Conservation (phyloP, 2,329 filamentous ascomycete species). For the Emericellopsis atlantica region DNA sequence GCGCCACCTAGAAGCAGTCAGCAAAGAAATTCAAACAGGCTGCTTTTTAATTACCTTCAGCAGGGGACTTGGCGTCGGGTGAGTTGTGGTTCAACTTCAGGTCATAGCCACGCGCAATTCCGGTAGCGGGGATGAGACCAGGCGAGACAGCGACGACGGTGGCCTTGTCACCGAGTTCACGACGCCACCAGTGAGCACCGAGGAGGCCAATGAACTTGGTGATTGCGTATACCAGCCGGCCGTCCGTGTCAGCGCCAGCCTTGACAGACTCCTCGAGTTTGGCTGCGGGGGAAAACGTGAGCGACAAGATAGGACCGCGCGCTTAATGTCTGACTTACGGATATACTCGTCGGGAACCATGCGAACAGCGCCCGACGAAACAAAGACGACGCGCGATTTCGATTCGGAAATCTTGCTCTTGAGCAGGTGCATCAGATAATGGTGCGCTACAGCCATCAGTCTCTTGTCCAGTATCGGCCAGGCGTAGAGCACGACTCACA, state of each 20-base stretch:
- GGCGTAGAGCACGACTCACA: conserved; percentile 18
- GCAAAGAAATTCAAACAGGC: neutral
- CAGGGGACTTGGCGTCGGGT: conserved; percentile 33
- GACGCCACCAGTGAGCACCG: conserved; percentile 42
- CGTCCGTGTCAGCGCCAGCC: conserved; percentile 20
- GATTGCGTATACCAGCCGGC: conserved; percentile 20
- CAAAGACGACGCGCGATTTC: conserved; percentile 32
- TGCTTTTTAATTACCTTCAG: conserved; percentile 23
- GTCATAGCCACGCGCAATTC: conserved; percentile 19
- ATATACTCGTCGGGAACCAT: conserved; percentile 17
- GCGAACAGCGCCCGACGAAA: conserved; percentile 36
- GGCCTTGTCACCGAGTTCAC: conserved; percentile 29
- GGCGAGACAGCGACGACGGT: conserved; percentile 39
- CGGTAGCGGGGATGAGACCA: conserved; percentile 35
- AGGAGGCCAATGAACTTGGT: conserved; percentile 39
- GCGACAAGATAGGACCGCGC: too few species aligned
- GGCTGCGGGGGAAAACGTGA: conserved; percentile 18
- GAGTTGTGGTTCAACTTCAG: conserved; percentile 15
- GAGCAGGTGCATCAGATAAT: conserved; percentile 37
- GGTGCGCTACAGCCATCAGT: conserved; percentile 27
- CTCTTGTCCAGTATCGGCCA: too few species aligned
- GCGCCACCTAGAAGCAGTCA: conserved; percentile 21
- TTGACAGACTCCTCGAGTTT: conserved; percentile 24
- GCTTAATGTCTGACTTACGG: neutral
- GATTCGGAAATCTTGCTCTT: conserved; percentile 32